phyloP scores from a whole-genome alignment of 805 yeast species.

The Starmerella cellae region DNA sequence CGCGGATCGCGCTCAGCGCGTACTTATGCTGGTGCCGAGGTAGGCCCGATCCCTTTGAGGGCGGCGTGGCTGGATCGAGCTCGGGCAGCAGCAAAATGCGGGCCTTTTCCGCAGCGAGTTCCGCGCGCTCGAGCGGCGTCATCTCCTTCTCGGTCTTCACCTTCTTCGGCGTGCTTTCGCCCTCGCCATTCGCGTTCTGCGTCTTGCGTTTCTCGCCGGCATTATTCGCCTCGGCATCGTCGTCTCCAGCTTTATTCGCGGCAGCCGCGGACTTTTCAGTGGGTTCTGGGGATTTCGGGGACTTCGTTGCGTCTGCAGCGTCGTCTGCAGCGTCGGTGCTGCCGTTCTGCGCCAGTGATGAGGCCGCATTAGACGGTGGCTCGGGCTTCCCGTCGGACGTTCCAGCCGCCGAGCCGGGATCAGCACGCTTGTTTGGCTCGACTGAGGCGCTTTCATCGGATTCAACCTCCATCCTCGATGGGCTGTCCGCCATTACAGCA shows the following conservation, averaged over 20 bases:
- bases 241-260: too few species aligned
- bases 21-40: constrained; percentile 67
- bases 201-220: not conserved
- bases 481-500: not conserved
- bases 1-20: constrained; percentile 64
- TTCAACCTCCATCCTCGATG: constrained; percentile 1
- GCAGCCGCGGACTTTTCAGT: too few species aligned
- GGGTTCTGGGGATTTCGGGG: too few species aligned
- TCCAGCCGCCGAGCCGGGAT: not conserved
- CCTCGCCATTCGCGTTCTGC: constrained; percentile 3
- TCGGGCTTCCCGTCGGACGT: not conserved
- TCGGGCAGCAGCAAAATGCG: constrained; percentile 20
- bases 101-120: constrained; percentile 19
- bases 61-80: constrained; percentile 19
- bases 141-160: constrained; percentile 4
- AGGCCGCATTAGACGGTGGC: not conserved
- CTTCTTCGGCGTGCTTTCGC: not conserved
- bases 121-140: constrained; percentile 20
- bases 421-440: not conserved
- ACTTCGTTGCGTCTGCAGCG: too few species aligned
- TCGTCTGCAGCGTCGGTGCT: not conserved
- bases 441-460: too few species aligned
- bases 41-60: constrained; percentile 20
- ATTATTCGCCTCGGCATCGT: not conserved
- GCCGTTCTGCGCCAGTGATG: not conserved